A percentile compares a stretch with the other conserved stretches of the same genome.
These are phyloP conservation scores for Berberis vulgaris DNA, from an alignment of 164 flowering plant genomes.

Conservation along the genomic window DNA sequence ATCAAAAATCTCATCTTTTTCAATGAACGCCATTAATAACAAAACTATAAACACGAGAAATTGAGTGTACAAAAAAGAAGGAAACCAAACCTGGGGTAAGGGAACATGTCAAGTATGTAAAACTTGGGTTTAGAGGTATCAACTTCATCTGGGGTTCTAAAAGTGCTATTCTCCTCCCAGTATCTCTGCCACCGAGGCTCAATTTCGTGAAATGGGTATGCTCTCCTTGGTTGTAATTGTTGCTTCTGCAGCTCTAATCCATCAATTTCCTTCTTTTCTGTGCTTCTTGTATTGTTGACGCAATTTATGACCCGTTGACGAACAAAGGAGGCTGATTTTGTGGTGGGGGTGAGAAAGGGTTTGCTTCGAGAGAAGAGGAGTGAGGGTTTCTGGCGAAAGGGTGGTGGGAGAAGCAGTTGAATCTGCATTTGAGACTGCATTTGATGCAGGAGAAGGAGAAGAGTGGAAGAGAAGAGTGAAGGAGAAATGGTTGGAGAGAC, in stretches of 20 bases:
- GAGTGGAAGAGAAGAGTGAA: constrained; percentile 1
- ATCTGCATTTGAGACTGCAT: constrained; percentile 9
- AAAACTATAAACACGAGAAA: too few species aligned
- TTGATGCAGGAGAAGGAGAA: constrained; percentile 4
- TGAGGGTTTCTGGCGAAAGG: constrained; percentile 7
- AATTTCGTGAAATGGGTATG: constrained; percentile 82
- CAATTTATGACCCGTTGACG: constrained; percentile 7
- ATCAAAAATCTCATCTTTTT: too few species aligned
- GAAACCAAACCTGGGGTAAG: constrained; percentile 75
- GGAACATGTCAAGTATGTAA: constrained; percentile 98
- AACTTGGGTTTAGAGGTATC: constrained; percentile 86
- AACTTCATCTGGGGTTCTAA: constrained; percentile 76
- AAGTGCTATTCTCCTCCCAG: constrained; percentile 83
- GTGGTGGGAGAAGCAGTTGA: constrained; percentile 16
- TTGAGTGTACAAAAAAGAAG: too few species aligned
- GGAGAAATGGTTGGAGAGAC: background rate
- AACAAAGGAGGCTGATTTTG: constrained; percentile 1
- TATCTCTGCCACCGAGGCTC: constrained; percentile 86
- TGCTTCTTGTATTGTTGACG: background rate
- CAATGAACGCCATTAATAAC: too few species aligned
- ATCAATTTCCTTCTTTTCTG: constrained; percentile 1
- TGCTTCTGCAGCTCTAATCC: constrained; percentile 19
- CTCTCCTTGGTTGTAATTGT: constrained; percentile 31
- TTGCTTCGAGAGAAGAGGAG: constrained; percentile 7
- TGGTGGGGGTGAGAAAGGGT: background rate